phyloP scores from a whole-genome alignment of 2,329 filamentous ascomycete genomes.

The Aspergillus floridensis region DNA sequence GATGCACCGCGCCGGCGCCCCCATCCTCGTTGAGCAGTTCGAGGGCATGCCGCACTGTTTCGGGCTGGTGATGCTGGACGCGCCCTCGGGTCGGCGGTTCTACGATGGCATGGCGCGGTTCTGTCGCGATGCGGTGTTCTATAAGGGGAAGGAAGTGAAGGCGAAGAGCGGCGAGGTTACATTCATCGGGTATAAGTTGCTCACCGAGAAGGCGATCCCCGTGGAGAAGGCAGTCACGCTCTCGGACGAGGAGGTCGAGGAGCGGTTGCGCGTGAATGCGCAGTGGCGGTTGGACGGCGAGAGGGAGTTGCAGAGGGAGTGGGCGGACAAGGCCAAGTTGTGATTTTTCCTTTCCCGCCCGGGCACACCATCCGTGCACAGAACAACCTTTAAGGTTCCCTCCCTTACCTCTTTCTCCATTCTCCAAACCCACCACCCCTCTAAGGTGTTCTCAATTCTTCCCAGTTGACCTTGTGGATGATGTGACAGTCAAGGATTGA shows the following conservation, averaged over 20 bases:
- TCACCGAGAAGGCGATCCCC: slow-evolving; percentile 32
- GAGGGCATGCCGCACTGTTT: slow-evolving; percentile 53
- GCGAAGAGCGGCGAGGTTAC: slow-evolving; percentile 25
- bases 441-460: not conserved
- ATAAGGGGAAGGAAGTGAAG: not conserved
- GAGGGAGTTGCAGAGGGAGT: slow-evolving; percentile 30
- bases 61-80: slow-evolving; percentile 53
- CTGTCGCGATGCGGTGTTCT: slow-evolving; percentile 28
- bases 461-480: too few relatives aligned
- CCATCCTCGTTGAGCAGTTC: slow-evolving; percentile 41
- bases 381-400: too few relatives aligned
- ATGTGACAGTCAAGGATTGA: too few relatives aligned
- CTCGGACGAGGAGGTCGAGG: slow-evolving; percentile 38
- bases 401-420: not conserved
- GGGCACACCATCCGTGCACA: too few relatives aligned
- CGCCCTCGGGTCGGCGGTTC: slow-evolving; percentile 51
- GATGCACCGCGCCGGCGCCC: slow-evolving; percentile 37
- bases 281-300: slow-evolving; percentile 38
- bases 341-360: not conserved
- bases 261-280: slow-evolving; percentile 25
- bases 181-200: slow-evolving; percentile 31
- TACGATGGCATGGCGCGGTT: slow-evolving; percentile 59
- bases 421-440: not conserved
- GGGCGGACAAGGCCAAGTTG: slow-evolving; percentile 29
- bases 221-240: slow-evolving; percentile 33